Base-by-base conservation (phyloP, 805 yeast genomes). In the Lachancea quebecensis region DNA sequence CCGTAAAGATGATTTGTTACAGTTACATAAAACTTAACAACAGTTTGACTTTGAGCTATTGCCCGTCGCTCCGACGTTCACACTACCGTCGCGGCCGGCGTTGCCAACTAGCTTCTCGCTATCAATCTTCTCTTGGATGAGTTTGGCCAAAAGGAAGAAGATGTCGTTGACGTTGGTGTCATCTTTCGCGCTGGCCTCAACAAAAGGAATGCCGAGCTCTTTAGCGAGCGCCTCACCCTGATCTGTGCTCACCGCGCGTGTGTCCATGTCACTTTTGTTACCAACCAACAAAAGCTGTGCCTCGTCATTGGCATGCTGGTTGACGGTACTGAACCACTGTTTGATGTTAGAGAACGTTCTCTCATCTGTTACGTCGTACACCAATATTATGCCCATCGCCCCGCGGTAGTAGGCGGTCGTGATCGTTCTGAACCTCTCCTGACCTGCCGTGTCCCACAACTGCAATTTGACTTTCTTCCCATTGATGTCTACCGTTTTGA, bases 391-490 rank as follows among this genome's bases (percentile, higher is more conserved):
- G 51, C 95, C 95, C 81, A 83, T 82, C 47, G 95, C 93, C 47
- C 95, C 95, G 66, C 95, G 79, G 68, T 85, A 85, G 67, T 85
- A 85, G 1, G 95, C 91, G n/a, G 93, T 84, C 40, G 93, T 90
- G 69, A 89, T 89, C 35, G 96, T 87, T 70, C 96, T 79, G 71
- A 89, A 89, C 60, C 96, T 75, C 66, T 89, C 96, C 70, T 89
- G 96, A n/a, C 96, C 96, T 1, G 96, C 96, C 35, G 96, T 89
- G 65, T 89, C 96, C 96, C 96, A 85, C 37, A 91, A 85, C 67
- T 93, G 99, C 63, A 91, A 77, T 70, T 93, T 93, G 68, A 93
- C 85, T 53, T 84, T 84, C 68, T 86, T 85, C 44, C 96, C 96
- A 52, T 91, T 91, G 53, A 90, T 77, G 57, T 91, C 97, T 55